Base-by-base conservation (phyloP, 305 asterid genomes). In the Stenogyne calaminthoides region DNA sequence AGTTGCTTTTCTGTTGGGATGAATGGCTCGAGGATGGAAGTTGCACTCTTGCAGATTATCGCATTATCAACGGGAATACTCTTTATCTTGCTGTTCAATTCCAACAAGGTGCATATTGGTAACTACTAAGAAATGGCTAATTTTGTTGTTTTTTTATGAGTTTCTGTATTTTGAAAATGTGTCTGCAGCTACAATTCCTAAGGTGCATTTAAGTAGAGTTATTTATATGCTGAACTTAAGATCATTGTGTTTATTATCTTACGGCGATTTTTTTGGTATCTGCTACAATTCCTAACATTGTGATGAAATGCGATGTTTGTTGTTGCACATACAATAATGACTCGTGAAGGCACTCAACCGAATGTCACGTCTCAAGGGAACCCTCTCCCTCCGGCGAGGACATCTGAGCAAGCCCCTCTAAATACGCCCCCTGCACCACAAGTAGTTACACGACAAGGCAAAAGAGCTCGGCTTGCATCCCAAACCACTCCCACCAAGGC, bases 1-100 rank as follows among this genome's bases (percentile, higher is more conserved):
- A 46, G 54, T 46, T 46, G 54, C 54, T 46, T 19, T 46, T 46
- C 19, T 8, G 3, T 14, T 36, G 44, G 29, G 70, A 69, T 0
- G 60, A 75, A 34, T 69, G 37, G 68, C 74, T 73, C 18, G 72
- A 64, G 60, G 72, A 73, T 54, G 72, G 54, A 14, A 46, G 67
- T 6, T 10, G 67, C 29, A 39, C 65, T 12, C 80, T 47, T 9
- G 72, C 60, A 12, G 74, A 75, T 32, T 67, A 67, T 36, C 22
- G 60, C 7, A 64, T 76, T 19, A 46, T 20, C 60, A 54, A 22
- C 19, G 46, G 37, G 61, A n/a, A 29, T 5, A 19, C 25, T 54
- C 52, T 52, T 12, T 11, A 51, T 37, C 72, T 47, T 25, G 40
- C 7, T 52, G 2, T 18, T 52, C 27, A 10, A 52, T 44, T 9